A percentile compares a stretch with the other conserved stretches of the same genome.
These are phyloP conservation scores for Macaranga tanarius DNA, from an alignment of 441 rosid species.

Conservation along the genomic window DNA sequence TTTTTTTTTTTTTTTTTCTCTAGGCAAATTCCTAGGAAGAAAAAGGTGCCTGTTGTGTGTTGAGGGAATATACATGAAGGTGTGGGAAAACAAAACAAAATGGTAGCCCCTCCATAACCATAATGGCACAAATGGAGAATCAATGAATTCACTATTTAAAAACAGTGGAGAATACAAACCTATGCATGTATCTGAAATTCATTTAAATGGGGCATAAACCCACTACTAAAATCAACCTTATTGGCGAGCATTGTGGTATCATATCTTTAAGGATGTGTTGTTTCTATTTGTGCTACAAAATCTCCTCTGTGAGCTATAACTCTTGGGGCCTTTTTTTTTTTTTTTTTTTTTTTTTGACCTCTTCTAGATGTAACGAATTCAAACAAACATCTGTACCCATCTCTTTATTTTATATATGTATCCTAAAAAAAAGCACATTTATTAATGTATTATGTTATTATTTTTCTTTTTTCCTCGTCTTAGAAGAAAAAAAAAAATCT, in stretches of 20 bases:
- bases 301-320: conserved; percentile 12
- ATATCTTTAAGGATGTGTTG: neutral
- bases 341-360: neutral
- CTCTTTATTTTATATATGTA: neutral
- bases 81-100: neutral
- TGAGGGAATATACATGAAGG: too few species aligned
- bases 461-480: neutral
- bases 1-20: too few species aligned
- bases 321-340: neutral
- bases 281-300: neutral
- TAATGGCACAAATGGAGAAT: neutral
- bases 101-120: neutral
- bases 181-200: neutral
- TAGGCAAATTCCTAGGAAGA: too few species aligned
- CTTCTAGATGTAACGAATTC: neutral
- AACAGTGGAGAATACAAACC: neutral
- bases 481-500: neutral
- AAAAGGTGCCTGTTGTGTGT: too few species aligned
- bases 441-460: too few species aligned
- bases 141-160: neutral
- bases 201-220: neutral
- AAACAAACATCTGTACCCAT: neutral
- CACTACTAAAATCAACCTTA: too few species aligned
- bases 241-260: neutral
- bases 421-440: neutral